Base-by-base conservation (phyloP, 805 yeast species). In the Crinitomyces ghanaensis region DNA sequence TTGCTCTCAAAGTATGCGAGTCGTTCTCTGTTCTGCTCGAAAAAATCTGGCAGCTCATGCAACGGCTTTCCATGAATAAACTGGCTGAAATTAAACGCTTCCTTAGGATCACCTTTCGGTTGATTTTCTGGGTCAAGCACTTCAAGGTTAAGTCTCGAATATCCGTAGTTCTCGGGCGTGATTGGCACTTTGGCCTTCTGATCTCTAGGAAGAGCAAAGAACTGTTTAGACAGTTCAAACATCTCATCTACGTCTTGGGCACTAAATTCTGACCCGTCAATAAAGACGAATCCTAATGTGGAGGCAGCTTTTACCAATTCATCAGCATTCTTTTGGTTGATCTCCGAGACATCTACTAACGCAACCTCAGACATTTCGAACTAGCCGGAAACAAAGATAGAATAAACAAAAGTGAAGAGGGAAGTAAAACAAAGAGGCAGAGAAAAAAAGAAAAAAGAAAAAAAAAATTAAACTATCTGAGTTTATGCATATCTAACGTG, bases 201-300 rank as follows among this genome's bases (percentile, higher is more conserved):
- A 3, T 60, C 66, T 3, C 37, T 39, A 8, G 82, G 74, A 18
- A 69, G 53, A 2, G 61, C 54, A 45, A 77, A 76, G 51, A 67
- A 75, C 15, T 58, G 49, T 38, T 62, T 56, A 7, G 78, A 68
- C 20, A 72, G 36, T n/a, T 48, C 52, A 41, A 76, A 75, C 28
- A 69, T 49, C 2, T 50, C 51, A 26, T 67, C 65, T 8, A 76
- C 75, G 5, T 57, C 50, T 38, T 64, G 66, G 1, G 69, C 53
- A 47, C 77, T 72, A 9, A 21, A n/a, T n/a, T 65, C 74, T 42
- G 75, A 78, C 5, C 84, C 84, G 43, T 75, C 79, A 4, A 77
- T 60, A 36, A 74, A 74, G 11, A 77, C 54, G 46, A 77, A 77
- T 1, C 84, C 84, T 41, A 74, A 77, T 2, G 68, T 54, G n/a